phyloP scores from a whole-genome alignment of 495 filamentous ascomycete species.

The Chaetomidium leptoderma region DNA sequence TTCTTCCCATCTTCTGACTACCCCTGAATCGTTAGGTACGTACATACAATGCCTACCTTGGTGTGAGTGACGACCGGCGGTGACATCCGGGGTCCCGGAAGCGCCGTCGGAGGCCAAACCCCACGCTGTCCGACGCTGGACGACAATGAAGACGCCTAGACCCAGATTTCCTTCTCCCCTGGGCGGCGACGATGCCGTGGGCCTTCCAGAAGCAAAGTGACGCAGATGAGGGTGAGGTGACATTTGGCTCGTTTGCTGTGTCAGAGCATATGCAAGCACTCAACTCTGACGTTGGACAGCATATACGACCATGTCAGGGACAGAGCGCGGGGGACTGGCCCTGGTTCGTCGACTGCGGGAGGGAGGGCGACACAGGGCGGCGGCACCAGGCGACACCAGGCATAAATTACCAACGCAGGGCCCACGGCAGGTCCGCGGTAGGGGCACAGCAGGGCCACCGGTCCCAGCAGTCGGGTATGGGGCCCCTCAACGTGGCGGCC shows the following conservation, averaged over 20 bases:
- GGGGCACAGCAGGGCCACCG: background rate
- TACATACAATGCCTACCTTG: no score
- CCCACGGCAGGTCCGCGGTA: no score
- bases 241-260: constrained; percentile 8
- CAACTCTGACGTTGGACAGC: constrained; percentile 17
- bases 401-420: no score
- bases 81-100: constrained; percentile 10
- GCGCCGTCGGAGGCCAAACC: background rate
- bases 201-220: constrained; percentile 14
- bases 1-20: background rate
- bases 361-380: background rate
- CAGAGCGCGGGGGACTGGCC: constrained; percentile 2
- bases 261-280: constrained; percentile 17
- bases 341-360: background rate
- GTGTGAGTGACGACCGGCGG: background rate
- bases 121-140: constrained; percentile 11
- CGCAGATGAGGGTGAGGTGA: constrained; percentile 7
- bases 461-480: constrained; percentile 17
- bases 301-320: constrained; percentile 23
- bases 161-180: background rate
- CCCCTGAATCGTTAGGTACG: background rate
- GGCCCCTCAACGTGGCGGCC: constrained; percentile 15
- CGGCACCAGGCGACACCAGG: no score
- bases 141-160: constrained; percentile 5
- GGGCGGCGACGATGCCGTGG: background rate